Conservation (phyloP, 345 rosid species). For the Eucalyptus pumila region DNA sequence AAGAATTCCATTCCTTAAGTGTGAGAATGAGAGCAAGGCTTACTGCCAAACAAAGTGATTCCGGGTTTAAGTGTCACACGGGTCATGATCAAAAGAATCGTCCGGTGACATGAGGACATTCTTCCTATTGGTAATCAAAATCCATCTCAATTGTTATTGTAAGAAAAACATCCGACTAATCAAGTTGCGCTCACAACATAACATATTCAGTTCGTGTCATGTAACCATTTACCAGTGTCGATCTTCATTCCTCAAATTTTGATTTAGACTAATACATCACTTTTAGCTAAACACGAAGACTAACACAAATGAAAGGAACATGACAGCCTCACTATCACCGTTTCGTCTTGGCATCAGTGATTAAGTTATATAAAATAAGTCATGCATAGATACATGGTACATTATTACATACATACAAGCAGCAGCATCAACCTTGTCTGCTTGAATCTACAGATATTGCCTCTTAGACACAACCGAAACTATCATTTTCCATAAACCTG, state of each 20-base stretch:
- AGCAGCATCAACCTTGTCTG: background rate
- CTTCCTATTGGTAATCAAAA: background rate
- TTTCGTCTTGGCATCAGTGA: background rate
- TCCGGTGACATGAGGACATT: background rate
- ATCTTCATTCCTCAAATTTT: background rate
- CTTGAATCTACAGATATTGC: background rate
- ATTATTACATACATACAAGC: background rate
- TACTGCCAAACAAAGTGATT: no score
- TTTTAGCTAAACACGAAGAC: background rate
- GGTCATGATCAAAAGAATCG: no score
- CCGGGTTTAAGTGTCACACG: no score
- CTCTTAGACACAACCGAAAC: background rate
- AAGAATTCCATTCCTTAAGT: no score
- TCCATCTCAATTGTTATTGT: background rate
- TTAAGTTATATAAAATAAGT: background rate
- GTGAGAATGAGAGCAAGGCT: no score
- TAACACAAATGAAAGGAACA: background rate
- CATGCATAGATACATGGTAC: background rate
- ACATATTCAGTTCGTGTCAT: background rate
- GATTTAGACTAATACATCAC: background rate
- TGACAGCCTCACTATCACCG: background rate
- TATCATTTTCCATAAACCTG: background rate
- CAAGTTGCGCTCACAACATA: background rate
- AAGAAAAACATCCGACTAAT: background rate
- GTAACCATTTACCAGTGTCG: background rate